Conservation (phyloP, 345 rosid species). For the Brassica cretica region DNA sequence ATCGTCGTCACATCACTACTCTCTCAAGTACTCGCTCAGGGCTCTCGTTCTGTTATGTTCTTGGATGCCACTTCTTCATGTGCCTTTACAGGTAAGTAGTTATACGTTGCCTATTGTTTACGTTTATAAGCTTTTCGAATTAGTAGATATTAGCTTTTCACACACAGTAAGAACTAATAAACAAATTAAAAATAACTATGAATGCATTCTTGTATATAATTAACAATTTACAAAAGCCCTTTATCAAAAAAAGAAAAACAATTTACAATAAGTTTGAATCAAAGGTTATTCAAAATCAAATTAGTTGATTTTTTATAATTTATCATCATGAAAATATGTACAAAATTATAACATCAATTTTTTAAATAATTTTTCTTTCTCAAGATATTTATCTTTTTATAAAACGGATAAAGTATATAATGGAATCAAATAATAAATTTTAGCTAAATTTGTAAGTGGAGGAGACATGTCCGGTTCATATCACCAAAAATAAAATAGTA, state of each 20-base stretch:
- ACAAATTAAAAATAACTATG: no score
- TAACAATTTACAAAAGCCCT: background rate
- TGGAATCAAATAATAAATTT: slow-evolving; percentile 1
- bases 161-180: no score
- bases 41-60: background rate
- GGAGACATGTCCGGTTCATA: slow-evolving; percentile 28
- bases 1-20: background rate
- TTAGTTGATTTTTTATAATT: background rate
- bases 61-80: background rate
- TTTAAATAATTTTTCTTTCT: no score
- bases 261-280: background rate
- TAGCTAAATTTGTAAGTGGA: background rate
- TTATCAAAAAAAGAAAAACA: no score
- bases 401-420: background rate
- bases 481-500: slow-evolving; percentile 5
- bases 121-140: background rate
- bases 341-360: no score
- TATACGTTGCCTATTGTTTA: background rate
- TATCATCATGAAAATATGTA: background rate
- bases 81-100: background rate
- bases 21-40: background rate
- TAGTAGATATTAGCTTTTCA: no score
- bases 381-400: background rate
- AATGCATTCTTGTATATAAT: no score
- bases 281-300: no score